Evolutionary conservation across 306 rosid species (phyloP).

Genomic region (Purshia tridentata): DNA sequence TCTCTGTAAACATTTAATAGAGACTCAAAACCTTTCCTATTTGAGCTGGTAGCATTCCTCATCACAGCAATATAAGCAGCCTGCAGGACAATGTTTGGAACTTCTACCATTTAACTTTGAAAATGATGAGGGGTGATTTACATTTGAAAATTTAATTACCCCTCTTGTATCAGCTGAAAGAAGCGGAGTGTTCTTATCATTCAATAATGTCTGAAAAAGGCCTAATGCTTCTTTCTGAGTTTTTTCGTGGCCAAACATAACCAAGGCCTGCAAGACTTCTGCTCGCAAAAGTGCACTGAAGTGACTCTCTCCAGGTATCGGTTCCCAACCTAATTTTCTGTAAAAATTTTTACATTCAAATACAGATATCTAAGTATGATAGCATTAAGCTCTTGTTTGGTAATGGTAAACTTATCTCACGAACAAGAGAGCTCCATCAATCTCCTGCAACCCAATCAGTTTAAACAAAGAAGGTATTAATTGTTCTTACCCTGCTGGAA

Average conservation of each 20-base stretch:
- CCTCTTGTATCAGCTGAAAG: slow-evolving; percentile 54
- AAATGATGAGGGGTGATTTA: not conserved
- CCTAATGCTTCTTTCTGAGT: slow-evolving; percentile 52
- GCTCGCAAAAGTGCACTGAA: slow-evolving; percentile 46
- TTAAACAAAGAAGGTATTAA: not conserved
- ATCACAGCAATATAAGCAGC: slow-evolving; percentile 54
- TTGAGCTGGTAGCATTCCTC: slow-evolving; percentile 43
- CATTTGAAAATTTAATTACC: slow-evolving; percentile 23
- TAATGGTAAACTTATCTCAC: not conserved
- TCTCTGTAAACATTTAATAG: slow-evolving; percentile 41
- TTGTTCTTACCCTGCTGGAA: slow-evolving; percentile 51
- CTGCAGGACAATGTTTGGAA: slow-evolving; percentile 28
- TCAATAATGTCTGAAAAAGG: slow-evolving; percentile 42
- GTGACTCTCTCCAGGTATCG: slow-evolving; percentile 48
- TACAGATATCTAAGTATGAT: not conserved
- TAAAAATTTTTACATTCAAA: not conserved
- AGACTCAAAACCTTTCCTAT: slow-evolving; percentile 44
- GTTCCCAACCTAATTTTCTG: slow-evolving; percentile 64
- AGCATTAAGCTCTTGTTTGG: not conserved
- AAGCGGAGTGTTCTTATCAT: slow-evolving; percentile 43
- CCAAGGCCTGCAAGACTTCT: slow-evolving; percentile 46
- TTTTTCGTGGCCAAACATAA: slow-evolving; percentile 46
- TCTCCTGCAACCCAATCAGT: not conserved
- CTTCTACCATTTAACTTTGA: not conserved
- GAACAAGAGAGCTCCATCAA: no score